Percentiles rank a stretch among this genome's conserved stretches.
Conservation (phyloP, 192 early-diverging fungal species). For the Kappamyces sp. region DNA sequence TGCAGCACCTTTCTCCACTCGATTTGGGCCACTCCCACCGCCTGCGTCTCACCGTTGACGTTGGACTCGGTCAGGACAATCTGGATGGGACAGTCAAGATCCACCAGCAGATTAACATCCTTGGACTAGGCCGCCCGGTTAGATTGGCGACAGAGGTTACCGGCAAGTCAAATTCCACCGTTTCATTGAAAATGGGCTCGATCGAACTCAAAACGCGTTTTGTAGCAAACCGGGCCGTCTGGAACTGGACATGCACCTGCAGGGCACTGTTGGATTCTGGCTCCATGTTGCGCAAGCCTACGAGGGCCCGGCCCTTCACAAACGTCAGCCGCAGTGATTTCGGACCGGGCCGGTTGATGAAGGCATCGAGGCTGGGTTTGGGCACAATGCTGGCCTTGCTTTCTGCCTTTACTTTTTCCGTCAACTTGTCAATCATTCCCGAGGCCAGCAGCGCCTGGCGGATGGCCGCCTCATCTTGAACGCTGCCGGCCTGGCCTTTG, state of each 20-base stretch:
- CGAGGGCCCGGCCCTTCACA: slow-evolving; percentile 4
- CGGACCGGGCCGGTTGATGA: background rate
- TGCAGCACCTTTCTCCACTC: background rate
- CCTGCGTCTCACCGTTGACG: background rate
- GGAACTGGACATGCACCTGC: slow-evolving; percentile 2
- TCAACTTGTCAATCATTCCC: slow-evolving; percentile 12
- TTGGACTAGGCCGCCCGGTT: background rate
- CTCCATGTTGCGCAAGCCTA: slow-evolving; percentile 2
- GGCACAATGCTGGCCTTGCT: background rate
- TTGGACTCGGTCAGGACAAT: slow-evolving; percentile 3
- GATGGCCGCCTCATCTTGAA: slow-evolving; percentile 11
- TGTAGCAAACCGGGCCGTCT: background rate
- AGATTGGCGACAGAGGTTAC: slow-evolving; percentile 2
- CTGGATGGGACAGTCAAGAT: background rate
- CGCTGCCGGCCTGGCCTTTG: background rate
- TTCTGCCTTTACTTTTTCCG: background rate
- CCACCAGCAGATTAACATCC: background rate
- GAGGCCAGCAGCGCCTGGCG: background rate
- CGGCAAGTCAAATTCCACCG: background rate
- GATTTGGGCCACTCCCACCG: slow-evolving; percentile 13
- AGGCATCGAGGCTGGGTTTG: background rate
- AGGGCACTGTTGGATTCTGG: slow-evolving; percentile 4
- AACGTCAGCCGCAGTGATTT: slow-evolving; percentile 1
- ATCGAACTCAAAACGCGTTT: slow-evolving; percentile 6
- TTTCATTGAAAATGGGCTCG: slow-evolving; percentile 10